These are phyloP conservation scores for Beta vulgaris DNA, from an alignment of 148 eudicot genomes.

Conservation along the genomic window DNA sequence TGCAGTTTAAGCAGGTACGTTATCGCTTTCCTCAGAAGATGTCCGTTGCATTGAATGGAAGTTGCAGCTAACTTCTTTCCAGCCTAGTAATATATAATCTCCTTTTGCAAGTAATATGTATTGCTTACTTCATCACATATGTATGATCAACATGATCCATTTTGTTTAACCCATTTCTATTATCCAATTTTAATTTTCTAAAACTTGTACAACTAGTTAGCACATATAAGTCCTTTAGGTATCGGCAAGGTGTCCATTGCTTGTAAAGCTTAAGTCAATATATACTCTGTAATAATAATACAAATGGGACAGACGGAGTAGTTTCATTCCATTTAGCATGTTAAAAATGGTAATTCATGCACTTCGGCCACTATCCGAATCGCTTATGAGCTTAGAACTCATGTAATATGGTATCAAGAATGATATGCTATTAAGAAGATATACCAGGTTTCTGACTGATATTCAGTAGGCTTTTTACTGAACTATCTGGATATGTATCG, in stretches of 20 bases:
- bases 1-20: slow-evolving; percentile 74
- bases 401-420: not conserved
- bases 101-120: not conserved
- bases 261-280: not conserved
- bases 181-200: not conserved
- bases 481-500: no score
- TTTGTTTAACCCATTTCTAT: not conserved
- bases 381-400: not conserved
- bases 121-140: not conserved
- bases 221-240: not conserved
- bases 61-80: not conserved
- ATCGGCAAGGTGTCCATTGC: not conserved
- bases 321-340: not conserved
- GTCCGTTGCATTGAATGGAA: not conserved
- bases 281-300: not conserved
- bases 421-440: no score
- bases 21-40: not conserved
- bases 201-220: no score
- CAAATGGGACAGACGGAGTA: not conserved
- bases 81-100: not conserved
- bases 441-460: no score
- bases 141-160: not conserved
- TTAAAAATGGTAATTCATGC: not conserved
- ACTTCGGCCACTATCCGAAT: not conserved
- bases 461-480: no score